Conservation (phyloP, 345 rosid species). For the Mallotus nudiflorus region DNA sequence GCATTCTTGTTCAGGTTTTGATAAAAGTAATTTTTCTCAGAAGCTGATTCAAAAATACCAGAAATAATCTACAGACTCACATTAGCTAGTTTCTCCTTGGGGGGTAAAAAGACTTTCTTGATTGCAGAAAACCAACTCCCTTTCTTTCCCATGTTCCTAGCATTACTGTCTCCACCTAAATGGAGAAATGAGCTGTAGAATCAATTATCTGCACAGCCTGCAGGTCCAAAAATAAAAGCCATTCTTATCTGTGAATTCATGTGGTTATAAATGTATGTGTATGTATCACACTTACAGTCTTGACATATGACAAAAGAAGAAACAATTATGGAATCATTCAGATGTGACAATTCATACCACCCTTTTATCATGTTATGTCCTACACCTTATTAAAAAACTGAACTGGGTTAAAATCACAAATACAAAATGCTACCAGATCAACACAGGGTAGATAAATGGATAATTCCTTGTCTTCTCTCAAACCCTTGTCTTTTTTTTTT, state of each 20-base stretch:
- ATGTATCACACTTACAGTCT: not conserved
- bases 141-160: slow-evolving; percentile 83
- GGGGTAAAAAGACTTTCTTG: slow-evolving; percentile 70
- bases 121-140: slow-evolving; percentile 96
- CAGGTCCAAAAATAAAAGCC: slow-evolving; percentile 13
- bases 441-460: slow-evolving; percentile 3
- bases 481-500: not conserved
- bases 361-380: not conserved
- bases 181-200: slow-evolving; percentile 20
- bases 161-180: slow-evolving; percentile 57
- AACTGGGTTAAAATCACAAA: not conserved
- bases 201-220: slow-evolving; percentile 25
- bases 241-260: slow-evolving; percentile 8
- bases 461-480: slow-evolving; percentile 10
- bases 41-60: not conserved
- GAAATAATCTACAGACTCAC: slow-evolving; percentile 42
- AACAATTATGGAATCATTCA: not conserved
- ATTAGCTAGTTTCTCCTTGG: slow-evolving; percentile 68
- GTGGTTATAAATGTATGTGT: not conserved
- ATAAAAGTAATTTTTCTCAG: not conserved
- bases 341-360: slow-evolving; percentile 6
- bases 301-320: not conserved
- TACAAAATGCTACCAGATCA: not conserved
- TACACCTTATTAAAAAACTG: not conserved
- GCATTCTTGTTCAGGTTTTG: not conserved